These are phyloP conservation scores for Thecaphora frezii DNA, from an alignment of 1,284 basidiomycete genomes.

Conservation along the genomic window DNA sequence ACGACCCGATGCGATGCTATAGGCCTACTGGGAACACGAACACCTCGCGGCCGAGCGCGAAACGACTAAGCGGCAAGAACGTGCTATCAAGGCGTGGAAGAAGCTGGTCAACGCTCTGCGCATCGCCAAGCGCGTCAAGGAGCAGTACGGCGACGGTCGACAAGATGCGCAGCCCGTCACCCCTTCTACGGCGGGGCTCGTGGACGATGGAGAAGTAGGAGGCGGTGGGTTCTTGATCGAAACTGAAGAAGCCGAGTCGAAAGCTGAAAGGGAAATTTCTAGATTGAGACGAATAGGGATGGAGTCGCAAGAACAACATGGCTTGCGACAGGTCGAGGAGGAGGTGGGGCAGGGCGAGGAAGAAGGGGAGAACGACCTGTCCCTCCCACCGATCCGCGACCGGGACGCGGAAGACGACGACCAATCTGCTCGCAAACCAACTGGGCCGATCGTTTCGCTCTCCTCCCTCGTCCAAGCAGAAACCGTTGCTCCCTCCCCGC, in stretches of 20 bases:
- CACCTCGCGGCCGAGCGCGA: conserved; percentile 73
- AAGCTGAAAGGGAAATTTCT: no score
- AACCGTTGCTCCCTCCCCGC: neutral
- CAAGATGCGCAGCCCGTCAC: neutral
- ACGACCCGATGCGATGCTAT: neutral
- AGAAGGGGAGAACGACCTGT: no score
- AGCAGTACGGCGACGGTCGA: conserved; percentile 70
- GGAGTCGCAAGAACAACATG: no score
- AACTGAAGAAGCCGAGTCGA: conserved; percentile 1
- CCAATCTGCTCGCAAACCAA: no score
- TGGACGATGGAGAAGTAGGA: neutral
- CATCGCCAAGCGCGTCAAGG: conserved; percentile 77
- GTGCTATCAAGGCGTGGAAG: conserved; percentile 82
- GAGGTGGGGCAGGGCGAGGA: no score
- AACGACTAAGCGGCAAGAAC: conserved; percentile 73
- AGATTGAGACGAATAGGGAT: no score
- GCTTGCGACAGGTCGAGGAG: no score
- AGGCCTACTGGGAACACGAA: conserved; percentile 84
- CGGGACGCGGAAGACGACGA: neutral
- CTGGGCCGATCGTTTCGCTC: neutral
- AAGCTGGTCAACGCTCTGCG: conserved; percentile 83
- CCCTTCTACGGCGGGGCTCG: neutral
- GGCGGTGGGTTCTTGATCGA: neutral
- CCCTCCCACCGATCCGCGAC: no score
- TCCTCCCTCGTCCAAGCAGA: neutral